phyloP scores from a whole-genome alignment of 129 eudicot species.

The Gnaphalium uliginosum region DNA sequence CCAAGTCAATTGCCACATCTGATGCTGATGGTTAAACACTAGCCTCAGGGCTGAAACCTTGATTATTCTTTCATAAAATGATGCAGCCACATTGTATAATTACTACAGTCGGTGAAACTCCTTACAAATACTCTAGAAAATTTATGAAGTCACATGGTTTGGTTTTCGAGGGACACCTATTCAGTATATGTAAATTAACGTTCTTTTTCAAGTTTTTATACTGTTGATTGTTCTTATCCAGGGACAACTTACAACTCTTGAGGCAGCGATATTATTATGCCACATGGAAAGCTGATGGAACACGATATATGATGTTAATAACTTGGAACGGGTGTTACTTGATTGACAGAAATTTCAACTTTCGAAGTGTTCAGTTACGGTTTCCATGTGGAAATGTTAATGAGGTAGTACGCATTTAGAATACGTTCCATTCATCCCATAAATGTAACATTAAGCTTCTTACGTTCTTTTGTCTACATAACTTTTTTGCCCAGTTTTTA shows the following conservation, averaged over 20 bases:
- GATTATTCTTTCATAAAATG: background rate
- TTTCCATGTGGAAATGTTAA: slow-evolving; percentile 59
- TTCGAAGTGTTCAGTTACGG: slow-evolving; percentile 62
- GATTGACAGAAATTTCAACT: slow-evolving; percentile 61
- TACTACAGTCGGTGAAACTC: background rate
- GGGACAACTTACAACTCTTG: slow-evolving; percentile 60
- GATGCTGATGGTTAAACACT: background rate
- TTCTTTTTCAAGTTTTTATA: slow-evolving; percentile 22
- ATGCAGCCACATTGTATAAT: background rate
- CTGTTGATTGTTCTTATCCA: slow-evolving; percentile 14
- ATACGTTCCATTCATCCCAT: slow-evolving; percentile 5
- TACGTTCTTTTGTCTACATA: background rate
- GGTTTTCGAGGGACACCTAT: background rate
- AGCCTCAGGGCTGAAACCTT: background rate
- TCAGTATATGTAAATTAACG: slow-evolving; percentile 7
- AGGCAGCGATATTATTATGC: slow-evolving; percentile 74
- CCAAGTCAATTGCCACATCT: background rate
- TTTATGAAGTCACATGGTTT: background rate
- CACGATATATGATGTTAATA: slow-evolving; percentile 65
- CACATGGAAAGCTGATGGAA: slow-evolving; percentile 84
- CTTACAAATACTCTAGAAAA: background rate
- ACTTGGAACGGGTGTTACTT: slow-evolving; percentile 63
- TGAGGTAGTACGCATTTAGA: slow-evolving; percentile 41
- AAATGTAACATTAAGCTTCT: background rate
- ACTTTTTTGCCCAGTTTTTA: background rate